Conservation (phyloP, 805 yeast genomes). For the Diddensiella santjacobensis region DNA sequence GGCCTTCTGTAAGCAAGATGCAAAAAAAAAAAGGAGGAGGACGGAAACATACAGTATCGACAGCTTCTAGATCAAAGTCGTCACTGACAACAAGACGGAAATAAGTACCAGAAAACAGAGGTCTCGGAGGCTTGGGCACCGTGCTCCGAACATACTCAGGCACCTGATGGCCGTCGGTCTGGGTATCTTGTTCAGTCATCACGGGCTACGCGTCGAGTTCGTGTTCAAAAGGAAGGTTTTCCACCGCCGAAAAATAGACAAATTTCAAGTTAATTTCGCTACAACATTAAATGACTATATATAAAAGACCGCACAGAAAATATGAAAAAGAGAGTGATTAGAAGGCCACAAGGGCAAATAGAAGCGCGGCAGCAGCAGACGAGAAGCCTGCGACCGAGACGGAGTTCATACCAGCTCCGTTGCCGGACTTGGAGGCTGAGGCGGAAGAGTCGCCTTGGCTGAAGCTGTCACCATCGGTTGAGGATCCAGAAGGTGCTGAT, state of each 20-base stretch:
- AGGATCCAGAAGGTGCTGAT: slow-evolving; percentile 1
- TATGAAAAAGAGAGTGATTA: no score
- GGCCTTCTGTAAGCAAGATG: not conserved
- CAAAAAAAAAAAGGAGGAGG: not conserved
- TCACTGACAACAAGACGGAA: not conserved
- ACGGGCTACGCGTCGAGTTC: not conserved
- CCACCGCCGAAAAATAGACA: no score
- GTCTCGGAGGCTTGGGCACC: not conserved
- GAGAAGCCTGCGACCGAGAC: no score
- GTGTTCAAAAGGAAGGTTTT: no score
- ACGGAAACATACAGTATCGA: slow-evolving; percentile 4
- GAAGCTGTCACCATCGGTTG: slow-evolving; percentile 1
- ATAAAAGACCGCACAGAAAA: no score
- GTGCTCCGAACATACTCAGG: no score
- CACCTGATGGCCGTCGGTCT: no score
- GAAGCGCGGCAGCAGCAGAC: no score
- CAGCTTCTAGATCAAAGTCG: slow-evolving; percentile 5
- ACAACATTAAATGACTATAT: no score
- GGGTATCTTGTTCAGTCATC: not conserved
- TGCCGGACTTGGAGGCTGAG: not conserved
- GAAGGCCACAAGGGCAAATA: no score
- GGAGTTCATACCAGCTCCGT: not conserved
- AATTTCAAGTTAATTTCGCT: no score
- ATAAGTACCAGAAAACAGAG: not conserved
- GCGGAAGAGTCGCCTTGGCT: slow-evolving; percentile 7